Evolutionary conservation across 2,329 filamentous ascomycete species (phyloP), one percentile per base, ranked within the genome.

Genomic region (Aureobasidium leucospermi): DNA sequence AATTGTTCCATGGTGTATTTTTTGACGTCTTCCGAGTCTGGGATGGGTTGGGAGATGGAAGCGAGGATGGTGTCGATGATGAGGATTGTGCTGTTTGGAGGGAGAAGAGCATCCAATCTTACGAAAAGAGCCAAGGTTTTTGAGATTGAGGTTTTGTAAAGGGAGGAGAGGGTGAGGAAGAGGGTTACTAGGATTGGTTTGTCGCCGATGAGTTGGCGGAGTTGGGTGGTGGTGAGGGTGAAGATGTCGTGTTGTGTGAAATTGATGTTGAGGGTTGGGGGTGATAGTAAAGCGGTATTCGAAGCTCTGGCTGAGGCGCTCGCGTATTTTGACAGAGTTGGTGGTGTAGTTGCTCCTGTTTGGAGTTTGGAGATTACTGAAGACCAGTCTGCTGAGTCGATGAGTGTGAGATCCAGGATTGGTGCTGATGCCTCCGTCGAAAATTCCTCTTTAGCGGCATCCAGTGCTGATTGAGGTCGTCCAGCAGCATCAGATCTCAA

Each of bases 301-400:
- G 47, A 23, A 11, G 58, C 58, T 16, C 58, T 15, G 23, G 58
- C 58, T 1, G 39, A 42, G 11, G 48, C 46, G 19, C 38, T 46
- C 5, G 58, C 58, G 39, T 59, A 59, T 46, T 53, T 59, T 7
- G 58, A 59, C 1, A 59, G 15, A 3, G 48, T 28, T 6, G 58
- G 58, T 45, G 38, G 58, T n/a, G 58, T 53, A 1, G 46, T 53
- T 11, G 19, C 15, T 13, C 11, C 23, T 7, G 16, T 31, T 10
- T 36, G 11, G 13, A 59, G 41, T n/a, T 31, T 52, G 1, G 31
- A 23, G 7, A 39, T 36, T 10, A 47, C 41, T 3, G 48, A 47
- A n/a, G 47, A 29, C 58, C 58, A 59, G 19, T 59, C 47, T 19
- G 48, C 58, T 10, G 19, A 29, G 23, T 59, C 58, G 16, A 59